phyloP scores from a whole-genome alignment of 345 rosid species.

The Brassica juncea region DNA sequence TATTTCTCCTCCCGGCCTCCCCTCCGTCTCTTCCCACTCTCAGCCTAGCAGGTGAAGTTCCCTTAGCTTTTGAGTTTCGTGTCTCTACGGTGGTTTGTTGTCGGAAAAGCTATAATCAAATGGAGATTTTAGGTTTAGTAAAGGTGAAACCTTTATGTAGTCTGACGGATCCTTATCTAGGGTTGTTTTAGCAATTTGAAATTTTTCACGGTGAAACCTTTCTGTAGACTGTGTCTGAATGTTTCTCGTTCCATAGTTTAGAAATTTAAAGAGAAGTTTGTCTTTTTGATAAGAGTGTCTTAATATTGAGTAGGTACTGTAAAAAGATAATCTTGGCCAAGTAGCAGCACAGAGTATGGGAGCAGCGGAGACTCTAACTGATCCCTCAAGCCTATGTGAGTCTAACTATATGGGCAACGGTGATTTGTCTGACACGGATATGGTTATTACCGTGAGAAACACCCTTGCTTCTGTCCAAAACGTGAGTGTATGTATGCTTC shows the following conservation, averaged over 20 bases:
- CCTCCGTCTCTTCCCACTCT: neutral
- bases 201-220: neutral
- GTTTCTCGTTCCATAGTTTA: neutral
- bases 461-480: constrained; percentile 49
- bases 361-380: constrained; percentile 23
- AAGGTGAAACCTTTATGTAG: neutral
- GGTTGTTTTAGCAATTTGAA: neutral
- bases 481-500: constrained; percentile 43
- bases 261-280: too few species aligned
- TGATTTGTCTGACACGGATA: constrained; percentile 48
- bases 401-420: constrained; percentile 26
- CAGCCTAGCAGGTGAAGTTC: neutral
- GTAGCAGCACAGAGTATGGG: constrained; percentile 29
- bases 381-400: constrained; percentile 12
- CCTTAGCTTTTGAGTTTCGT: neutral
- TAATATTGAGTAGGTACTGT: too few species aligned
- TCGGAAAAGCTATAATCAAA: neutral
- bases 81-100: neutral
- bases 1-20: neutral
- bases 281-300: too few species aligned
- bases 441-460: constrained; percentile 52
- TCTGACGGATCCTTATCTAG: neutral
- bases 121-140: neutral
- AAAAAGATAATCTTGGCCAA: neutral
- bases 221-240: neutral